Evolutionary conservation across 768 basidiomycete genomes (phyloP).

Genomic region (Tephrocybe sp.): DNA sequence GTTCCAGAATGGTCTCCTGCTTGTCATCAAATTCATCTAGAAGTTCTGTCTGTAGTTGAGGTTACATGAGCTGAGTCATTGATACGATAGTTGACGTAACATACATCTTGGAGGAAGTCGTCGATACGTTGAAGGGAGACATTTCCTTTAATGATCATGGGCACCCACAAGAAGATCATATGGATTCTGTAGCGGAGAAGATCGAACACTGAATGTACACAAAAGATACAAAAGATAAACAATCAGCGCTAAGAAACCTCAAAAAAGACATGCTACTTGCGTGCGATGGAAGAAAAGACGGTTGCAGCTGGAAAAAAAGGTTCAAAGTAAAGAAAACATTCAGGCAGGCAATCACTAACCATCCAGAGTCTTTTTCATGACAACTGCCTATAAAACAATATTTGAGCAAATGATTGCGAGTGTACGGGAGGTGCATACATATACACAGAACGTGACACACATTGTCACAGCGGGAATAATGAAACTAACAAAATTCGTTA

Average conservation of each 20-base stretch:
- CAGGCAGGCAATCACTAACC: neutral
- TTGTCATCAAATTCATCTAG: slow-evolving; percentile 37
- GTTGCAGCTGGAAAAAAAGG: slow-evolving; percentile 7
- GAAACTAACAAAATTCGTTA: slow-evolving; percentile 34
- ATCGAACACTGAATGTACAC: slow-evolving; percentile 48
- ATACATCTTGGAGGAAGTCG: slow-evolving; percentile 38
- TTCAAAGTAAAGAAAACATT: neutral
- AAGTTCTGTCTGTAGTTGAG: slow-evolving; percentile 40
- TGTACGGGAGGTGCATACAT: slow-evolving; percentile 22
- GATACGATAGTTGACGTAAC: no score
- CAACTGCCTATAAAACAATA: slow-evolving; percentile 7
- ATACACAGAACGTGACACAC: slow-evolving; percentile 58
- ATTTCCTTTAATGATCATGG: slow-evolving; percentile 37
- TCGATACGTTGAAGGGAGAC: slow-evolving; percentile 61
- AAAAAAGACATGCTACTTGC: neutral
- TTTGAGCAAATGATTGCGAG: neutral
- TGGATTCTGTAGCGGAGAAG: slow-evolving; percentile 50
- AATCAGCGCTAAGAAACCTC: no score
- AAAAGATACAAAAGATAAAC: neutral
- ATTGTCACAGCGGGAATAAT: slow-evolving; percentile 63
- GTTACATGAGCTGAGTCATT: no score
- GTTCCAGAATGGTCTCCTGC: slow-evolving; percentile 3
- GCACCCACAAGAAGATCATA: slow-evolving; percentile 29
- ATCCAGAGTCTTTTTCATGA: slow-evolving; percentile 14
- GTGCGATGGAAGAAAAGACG: slow-evolving; percentile 16